These are phyloP conservation scores for Wallemia ichthyophaga DNA, from an alignment of 1,284 basidiomycete genomes.

Conservation along the genomic window DNA sequence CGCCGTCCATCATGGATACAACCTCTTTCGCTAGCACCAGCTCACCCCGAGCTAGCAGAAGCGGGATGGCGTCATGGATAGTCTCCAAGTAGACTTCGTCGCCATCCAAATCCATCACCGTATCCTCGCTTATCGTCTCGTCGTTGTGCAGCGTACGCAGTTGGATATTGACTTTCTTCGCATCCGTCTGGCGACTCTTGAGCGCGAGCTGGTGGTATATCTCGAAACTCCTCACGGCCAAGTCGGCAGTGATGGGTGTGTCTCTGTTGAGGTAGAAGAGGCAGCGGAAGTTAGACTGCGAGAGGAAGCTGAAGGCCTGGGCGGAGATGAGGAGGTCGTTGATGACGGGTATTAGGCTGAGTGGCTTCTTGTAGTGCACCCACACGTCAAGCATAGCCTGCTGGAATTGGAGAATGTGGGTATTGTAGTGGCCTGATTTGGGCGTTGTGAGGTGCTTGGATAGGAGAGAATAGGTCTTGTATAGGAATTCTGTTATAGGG, in stretches of 20 bases:
- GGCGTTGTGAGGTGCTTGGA: not conserved
- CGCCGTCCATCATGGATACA: not conserved
- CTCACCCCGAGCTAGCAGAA: not conserved
- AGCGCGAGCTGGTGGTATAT: not conserved
- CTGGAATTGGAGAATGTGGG: not conserved
- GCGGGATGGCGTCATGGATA: not conserved
- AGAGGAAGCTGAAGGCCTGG: not conserved
- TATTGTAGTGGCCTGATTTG: not conserved
- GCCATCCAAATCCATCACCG: not conserved
- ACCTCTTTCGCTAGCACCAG: not conserved
- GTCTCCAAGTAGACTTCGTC: not conserved
- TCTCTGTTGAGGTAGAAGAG: not conserved
- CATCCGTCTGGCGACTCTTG: not conserved
- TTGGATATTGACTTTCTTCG: not conserved
- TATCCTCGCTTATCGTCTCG: not conserved
- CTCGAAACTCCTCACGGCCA: not conserved
- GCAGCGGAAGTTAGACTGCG: not conserved
- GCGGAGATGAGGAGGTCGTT: not conserved
- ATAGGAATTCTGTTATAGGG: not conserved
- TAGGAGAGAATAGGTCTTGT: not conserved
- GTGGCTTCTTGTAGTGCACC: not conserved
- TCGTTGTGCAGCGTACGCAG: not conserved
- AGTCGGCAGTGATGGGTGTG: not conserved
- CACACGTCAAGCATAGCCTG: not conserved
- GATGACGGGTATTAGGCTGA: not conserved